These are phyloP conservation scores for Volvox africanus DNA, from an alignment of 139 green algal genomes.

Conservation along the genomic window DNA sequence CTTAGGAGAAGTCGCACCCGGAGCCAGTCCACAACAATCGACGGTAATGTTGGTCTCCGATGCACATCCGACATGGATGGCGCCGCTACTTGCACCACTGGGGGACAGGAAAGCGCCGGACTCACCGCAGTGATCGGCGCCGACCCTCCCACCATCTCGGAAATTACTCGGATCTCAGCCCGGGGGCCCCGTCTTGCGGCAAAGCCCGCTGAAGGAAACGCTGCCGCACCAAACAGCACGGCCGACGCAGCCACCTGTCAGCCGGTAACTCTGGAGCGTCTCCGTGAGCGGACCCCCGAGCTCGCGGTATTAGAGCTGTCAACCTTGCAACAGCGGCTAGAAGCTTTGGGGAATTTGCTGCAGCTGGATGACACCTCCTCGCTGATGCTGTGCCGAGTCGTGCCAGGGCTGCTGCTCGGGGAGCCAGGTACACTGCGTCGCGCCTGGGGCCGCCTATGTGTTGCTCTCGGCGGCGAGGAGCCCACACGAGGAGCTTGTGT, in stretches of 20 bases:
- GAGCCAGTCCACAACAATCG: too few relatives aligned
- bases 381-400: background rate
- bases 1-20: too few relatives aligned
- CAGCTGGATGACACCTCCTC: background rate
- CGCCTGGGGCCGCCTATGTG: background rate
- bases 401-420: conserved; percentile 1
- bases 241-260: background rate
- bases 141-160: too few relatives aligned
- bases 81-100: too few relatives aligned
- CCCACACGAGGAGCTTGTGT: background rate
- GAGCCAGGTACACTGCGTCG: background rate
- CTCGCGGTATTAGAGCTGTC: background rate
- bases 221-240: too few relatives aligned
- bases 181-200: too few relatives aligned
- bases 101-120: too few relatives aligned
- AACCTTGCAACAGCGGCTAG: background rate
- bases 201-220: too few relatives aligned
- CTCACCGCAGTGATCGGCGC: too few relatives aligned
- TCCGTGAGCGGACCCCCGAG: background rate
- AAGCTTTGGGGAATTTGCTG: background rate
- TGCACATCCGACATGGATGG: too few relatives aligned
- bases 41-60: too few relatives aligned
- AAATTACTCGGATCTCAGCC: too few relatives aligned
- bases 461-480: background rate
- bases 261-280: background rate